Conservation (phyloP, 2,329 filamentous ascomycete genomes). For the Pezicula rhizophila region DNA sequence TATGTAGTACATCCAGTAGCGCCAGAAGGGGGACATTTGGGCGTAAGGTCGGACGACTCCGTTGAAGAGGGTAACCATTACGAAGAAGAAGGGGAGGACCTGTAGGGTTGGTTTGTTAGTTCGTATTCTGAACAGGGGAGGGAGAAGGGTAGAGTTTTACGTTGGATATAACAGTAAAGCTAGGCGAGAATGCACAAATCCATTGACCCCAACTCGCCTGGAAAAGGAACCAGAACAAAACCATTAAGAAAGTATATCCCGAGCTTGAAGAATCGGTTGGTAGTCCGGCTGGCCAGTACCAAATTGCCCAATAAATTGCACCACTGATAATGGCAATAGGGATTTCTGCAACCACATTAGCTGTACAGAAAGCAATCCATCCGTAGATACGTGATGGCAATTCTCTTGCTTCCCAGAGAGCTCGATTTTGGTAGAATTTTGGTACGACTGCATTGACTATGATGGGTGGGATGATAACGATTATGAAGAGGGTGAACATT, state of each 20-base stretch:
- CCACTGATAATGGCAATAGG: slow-evolving; percentile 60
- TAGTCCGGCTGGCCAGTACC: slow-evolving; percentile 72
- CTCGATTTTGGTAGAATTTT: slow-evolving; percentile 71
- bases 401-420: slow-evolving; percentile 68
- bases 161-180: slow-evolving; percentile 73
- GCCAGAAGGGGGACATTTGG: slow-evolving; percentile 29
- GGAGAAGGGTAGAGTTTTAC: slow-evolving; percentile 24
- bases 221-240: slow-evolving; percentile 58
- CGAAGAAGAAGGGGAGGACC: slow-evolving; percentile 25
- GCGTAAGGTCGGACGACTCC: slow-evolving; percentile 68
- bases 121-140: slow-evolving; percentile 42
- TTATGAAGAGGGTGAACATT: slow-evolving; percentile 67
- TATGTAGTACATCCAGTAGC: slow-evolving; percentile 46
- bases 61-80: slow-evolving; percentile 68
- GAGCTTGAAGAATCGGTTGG: slow-evolving; percentile 57
- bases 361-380: slow-evolving; percentile 70
- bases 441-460: slow-evolving; percentile 69
- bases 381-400: slow-evolving; percentile 70
- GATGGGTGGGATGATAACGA: slow-evolving; percentile 58
- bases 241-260: slow-evolving; percentile 76
- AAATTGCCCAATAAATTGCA: slow-evolving; percentile 65
- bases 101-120: slow-evolving; percentile 37
- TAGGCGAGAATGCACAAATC: slow-evolving; percentile 77
- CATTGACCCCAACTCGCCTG: slow-evolving; percentile 73
- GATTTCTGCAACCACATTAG: slow-evolving; percentile 67